Evolutionary conservation across 2,329 filamentous ascomycete species (phyloP).

Genomic region (Pestalotiopsis sp.): DNA sequence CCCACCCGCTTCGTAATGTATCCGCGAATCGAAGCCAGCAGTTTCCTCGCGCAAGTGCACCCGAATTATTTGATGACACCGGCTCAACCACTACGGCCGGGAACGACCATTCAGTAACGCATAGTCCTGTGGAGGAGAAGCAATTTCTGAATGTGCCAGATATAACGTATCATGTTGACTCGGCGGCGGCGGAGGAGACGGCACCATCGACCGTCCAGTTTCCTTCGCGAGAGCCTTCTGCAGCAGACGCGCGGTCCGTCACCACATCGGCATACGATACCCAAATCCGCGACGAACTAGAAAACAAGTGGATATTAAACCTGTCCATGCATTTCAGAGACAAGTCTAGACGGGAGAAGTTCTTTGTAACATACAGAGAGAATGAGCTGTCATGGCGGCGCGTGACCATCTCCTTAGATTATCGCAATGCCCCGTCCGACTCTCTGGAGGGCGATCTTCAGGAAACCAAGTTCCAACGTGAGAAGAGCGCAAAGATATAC

Average conservation of each 20-base stretch:
- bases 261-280: conserved; percentile 61
- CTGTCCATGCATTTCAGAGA: conserved; percentile 98
- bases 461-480: conserved; percentile 78
- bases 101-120: conserved; percentile 30
- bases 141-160: conserved; percentile 30
- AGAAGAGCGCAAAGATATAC: conserved; percentile 92
- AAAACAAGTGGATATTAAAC: conserved; percentile 92
- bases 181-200: conserved; percentile 33
- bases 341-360: conserved; percentile 90
- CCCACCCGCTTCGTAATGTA: conserved; percentile 37
- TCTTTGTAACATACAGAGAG: conserved; percentile 94
- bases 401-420: conserved; percentile 93
- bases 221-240: conserved; percentile 22
- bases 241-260: conserved; percentile 48
- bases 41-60: conserved; percentile 52
- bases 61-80: conserved; percentile 43
- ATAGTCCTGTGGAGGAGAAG: conserved; percentile 37
- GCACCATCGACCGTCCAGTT: conserved; percentile 27
- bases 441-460: conserved; percentile 87
- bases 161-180: conserved; percentile 22
- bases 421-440: conserved; percentile 75
- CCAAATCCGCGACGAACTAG: conserved; percentile 78
- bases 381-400: conserved; percentile 78
- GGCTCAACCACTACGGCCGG: conserved; percentile 27
- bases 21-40: conserved; percentile 34